Conservation (phyloP, 345 rosid species). For the Corymbia maculata region DNA sequence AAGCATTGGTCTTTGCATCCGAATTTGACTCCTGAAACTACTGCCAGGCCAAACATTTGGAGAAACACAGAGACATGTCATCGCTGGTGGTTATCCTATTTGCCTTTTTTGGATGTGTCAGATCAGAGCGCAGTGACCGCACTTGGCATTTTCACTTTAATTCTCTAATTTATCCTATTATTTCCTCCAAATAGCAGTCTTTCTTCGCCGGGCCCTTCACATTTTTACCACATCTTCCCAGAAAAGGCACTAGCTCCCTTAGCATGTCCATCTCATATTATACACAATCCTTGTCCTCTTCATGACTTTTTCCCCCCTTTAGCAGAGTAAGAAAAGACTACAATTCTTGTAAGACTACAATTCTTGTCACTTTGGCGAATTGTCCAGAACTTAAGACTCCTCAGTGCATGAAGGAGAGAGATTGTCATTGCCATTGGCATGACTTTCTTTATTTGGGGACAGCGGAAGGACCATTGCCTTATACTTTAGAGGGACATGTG, state of each 20-base stretch:
- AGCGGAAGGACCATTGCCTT: background rate
- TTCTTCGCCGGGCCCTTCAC: background rate
- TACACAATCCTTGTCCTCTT: background rate
- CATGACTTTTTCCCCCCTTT: background rate
- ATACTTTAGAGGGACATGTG: background rate
- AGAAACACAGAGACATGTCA: background rate
- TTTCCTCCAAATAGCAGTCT: background rate
- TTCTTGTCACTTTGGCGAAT: background rate
- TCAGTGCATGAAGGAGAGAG: background rate
- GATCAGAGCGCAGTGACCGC: background rate
- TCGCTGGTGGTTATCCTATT: background rate
- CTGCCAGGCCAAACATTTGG: conserved; percentile 24
- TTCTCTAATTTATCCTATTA: background rate
- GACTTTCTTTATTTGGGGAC: background rate
- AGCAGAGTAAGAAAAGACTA: background rate
- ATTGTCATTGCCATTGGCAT: background rate
- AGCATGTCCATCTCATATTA: background rate
- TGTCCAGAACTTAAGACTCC: background rate
- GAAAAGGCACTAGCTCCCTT: background rate
- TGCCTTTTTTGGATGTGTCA: background rate
- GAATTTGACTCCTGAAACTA: conserved; percentile 25
- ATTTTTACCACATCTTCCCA: background rate
- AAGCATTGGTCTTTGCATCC: conserved; percentile 8
- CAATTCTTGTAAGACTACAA: background rate
- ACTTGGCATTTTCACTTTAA: background rate